Base-by-base conservation (phyloP, 805 yeast genomes). In the Lipomyces oligophaga region DNA sequence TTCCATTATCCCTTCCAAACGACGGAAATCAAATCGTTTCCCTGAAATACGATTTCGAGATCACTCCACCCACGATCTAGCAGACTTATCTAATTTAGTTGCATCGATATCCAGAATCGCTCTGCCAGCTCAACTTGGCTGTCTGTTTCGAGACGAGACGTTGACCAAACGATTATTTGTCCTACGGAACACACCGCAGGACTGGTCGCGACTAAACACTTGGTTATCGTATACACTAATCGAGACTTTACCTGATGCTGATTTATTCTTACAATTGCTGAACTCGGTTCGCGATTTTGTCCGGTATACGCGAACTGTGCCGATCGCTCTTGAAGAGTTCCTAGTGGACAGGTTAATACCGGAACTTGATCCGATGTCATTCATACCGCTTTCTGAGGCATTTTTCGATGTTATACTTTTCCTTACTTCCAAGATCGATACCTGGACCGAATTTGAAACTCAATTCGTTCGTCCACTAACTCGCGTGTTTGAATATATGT, bases 101-200 rank as follows among this genome's bases (percentile, higher is more conserved):
- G n/a, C n/a, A n/a, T n/a, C n/a, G 18, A 38, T 49, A n/a, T 40
- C 45, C 7, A 18, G 41, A 6, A 26, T 49, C 24, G 39, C 39
- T 6, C 26, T 49, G 16, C 54, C 54, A 7, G 54, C 54, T 8
- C 54, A 49, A 24, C 21, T 49, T 8, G 54, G 54, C 16, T 31
- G 44, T n/a, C 47, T 38, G 4, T 31, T 49, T 28, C 46, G 54
- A 18, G 47, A 44, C 22, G 51, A 49, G 13, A 41, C 36, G 7
- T 34, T 42, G 41, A 40, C 42, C 21, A 39, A 45, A 15, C 43
- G 40, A 15, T 24, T 49, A 2, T n/a, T n/a, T n/a, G n/a, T n/a
- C n/a, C n/a, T n/a, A n/a, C n/a, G n/a, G n/a, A n/a, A n/a, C n/a
- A n/a, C n/a, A n/a, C n/a, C n/a, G n/a, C n/a, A n/a, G n/a, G n/a